These are phyloP conservation scores for Melanomma pulvis-pyrius DNA, from an alignment of 495 filamentous ascomycete species.

Conservation along the genomic window DNA sequence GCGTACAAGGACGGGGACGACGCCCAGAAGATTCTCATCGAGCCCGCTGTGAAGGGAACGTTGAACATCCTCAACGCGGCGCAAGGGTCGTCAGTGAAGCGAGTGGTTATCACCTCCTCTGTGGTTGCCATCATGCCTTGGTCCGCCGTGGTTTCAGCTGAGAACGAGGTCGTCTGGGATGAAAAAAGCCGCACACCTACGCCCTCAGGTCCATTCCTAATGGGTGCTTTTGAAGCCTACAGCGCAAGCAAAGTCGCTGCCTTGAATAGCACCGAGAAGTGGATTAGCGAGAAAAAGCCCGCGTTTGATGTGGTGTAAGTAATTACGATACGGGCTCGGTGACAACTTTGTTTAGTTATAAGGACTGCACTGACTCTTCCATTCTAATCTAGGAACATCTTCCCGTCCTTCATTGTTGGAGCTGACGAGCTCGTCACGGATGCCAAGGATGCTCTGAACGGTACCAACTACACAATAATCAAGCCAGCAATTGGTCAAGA, in stretches of 20 bases:
- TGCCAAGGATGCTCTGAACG: constrained; percentile 34
- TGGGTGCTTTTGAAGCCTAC: constrained; percentile 43
- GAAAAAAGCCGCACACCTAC: not conserved
- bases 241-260: constrained; percentile 44
- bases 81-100: constrained; percentile 43
- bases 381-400: constrained; percentile 42
- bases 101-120: constrained; percentile 52
- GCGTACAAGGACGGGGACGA: constrained; percentile 26
- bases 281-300: constrained; percentile 47
- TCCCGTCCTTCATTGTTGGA: constrained; percentile 52
- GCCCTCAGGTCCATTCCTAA: constrained; percentile 9
- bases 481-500: not conserved
- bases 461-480: constrained; percentile 21
- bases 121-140: constrained; percentile 42
- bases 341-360: not conserved
- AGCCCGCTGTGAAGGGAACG: constrained; percentile 47
- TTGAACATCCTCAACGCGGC: constrained; percentile 49
- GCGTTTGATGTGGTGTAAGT: constrained; percentile 50
- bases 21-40: constrained; percentile 39
- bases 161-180: not conserved
- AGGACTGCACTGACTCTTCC: not conserved
- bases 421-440: constrained; percentile 48
- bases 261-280: constrained; percentile 49
- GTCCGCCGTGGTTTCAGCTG: not conserved
- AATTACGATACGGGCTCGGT: not conserved